These are phyloP conservation scores for Neoboletus subvelutipes DNA, from an alignment of 768 basidiomycete species.

Conservation along the genomic window DNA sequence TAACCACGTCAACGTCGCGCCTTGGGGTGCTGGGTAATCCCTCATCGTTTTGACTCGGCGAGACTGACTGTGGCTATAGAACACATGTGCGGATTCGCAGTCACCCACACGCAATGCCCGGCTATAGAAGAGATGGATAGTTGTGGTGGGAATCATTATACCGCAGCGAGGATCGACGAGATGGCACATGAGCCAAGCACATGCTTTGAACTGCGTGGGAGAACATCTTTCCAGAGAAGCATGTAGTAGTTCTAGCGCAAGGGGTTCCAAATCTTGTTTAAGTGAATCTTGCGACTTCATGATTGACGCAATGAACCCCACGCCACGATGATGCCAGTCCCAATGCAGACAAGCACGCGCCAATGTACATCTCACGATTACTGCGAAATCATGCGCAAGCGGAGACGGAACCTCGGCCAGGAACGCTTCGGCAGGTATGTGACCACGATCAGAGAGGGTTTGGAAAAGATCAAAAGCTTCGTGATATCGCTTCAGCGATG, in stretches of 20 bases:
- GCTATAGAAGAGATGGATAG: slow-evolving; percentile 49
- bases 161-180: slow-evolving; percentile 32
- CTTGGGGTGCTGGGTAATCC: slow-evolving; percentile 52
- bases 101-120: slow-evolving; percentile 33
- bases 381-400: slow-evolving; percentile 38
- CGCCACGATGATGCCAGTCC: slow-evolving; percentile 49
- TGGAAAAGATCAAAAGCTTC: slow-evolving; percentile 50
- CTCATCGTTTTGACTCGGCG: slow-evolving; percentile 30
- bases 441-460: slow-evolving; percentile 42
- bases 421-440: slow-evolving; percentile 50
- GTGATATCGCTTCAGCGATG: slow-evolving; percentile 33
- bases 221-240: slow-evolving; percentile 39
- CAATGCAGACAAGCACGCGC: slow-evolving; percentile 54
- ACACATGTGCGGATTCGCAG: slow-evolving; percentile 37
- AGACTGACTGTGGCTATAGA: slow-evolving; percentile 50
- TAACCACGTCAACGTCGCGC: slow-evolving; percentile 49
- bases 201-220: slow-evolving; percentile 37
- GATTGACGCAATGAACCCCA: slow-evolving; percentile 36
- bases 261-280: slow-evolving; percentile 28
- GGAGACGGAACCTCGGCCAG: slow-evolving; percentile 35
- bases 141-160: slow-evolving; percentile 40
- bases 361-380: slow-evolving; percentile 50
- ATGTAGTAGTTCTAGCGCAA: slow-evolving; percentile 47
- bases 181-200: slow-evolving; percentile 41
- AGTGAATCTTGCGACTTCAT: slow-evolving; percentile 25